Base-by-base conservation (phyloP, 2,329 filamentous ascomycete species). In the Pseudohalonectria lignicola region DNA sequence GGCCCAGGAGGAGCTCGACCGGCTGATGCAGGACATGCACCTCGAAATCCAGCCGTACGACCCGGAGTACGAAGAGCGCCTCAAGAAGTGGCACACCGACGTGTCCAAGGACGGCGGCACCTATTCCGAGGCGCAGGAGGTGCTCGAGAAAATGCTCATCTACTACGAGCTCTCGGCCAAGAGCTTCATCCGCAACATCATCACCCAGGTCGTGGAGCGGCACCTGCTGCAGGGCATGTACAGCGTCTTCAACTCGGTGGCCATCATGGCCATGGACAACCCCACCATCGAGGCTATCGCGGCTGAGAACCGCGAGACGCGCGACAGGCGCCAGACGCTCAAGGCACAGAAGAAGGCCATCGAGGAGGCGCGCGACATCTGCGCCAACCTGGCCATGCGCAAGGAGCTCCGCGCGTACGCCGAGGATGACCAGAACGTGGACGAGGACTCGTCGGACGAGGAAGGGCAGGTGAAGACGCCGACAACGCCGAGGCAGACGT, bases 61-160 rank as follows among this genome's bases (percentile, higher is more conserved):
- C 38, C 67, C 67, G 0, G 67, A 71, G 47, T 71, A 71, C 38
- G 67, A 71, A 47, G 64, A 69, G 16, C 64, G 66, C 2, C 56
- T 71, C 36, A 54, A 62, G 20, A 60, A 54, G 39, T 71, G 67
- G 67, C 64, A 68, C 5, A 54, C 54, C 0, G 53, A 61, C 6
- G 29, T 25, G 4, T 20, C 36, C n/a, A 53, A 61, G 42, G 60
- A 69, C 6, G 66, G 64, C 1, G 63, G 60, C 19, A 59, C 57
- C 0, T 71, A 67, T 45, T 64, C 61, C 2, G 67, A 71, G 41
- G 67, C 68, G 0, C 65, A 71, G 41, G 67, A 71, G 49, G 67
- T 71, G 0, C 47, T 71, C 19, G 68, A 71, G 50, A 71, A 71
- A 57, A 71, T 71, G 68, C 56, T 71, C 37, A 71, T 71, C 43